Conservation (phyloP, 352 stramenopile genomes). For the Pythium aphanidermatum region DNA sequence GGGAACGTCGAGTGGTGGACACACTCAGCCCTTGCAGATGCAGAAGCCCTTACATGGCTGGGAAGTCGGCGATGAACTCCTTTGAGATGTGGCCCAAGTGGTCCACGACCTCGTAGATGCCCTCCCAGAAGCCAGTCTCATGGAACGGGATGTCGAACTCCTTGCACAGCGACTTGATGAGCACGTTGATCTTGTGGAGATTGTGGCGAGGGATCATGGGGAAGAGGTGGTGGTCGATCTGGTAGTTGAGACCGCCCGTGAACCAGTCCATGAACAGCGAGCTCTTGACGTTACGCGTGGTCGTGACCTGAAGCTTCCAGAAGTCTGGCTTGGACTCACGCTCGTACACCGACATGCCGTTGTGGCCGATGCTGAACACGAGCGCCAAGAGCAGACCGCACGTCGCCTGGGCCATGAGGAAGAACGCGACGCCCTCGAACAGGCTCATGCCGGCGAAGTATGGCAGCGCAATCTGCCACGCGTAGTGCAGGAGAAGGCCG, state of each 20-base stretch:
- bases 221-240: constrained; percentile 99
- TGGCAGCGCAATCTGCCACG: constrained; percentile 88
- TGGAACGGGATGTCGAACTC: constrained; percentile 96
- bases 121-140: constrained; percentile 91
- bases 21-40: not conserved
- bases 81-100: constrained; percentile 91
- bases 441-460: constrained; percentile 60
- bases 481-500: constrained; percentile 86
- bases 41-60: constrained; percentile 92
- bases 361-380: constrained; percentile 97
- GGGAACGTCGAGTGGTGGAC: no score
- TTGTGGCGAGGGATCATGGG: constrained; percentile 96
- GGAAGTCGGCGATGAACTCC: constrained; percentile 96
- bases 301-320: constrained; percentile 98
- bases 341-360: constrained; percentile 98
- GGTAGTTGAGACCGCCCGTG: constrained; percentile 97
- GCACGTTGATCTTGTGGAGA: constrained; percentile 88
- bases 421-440: constrained; percentile 66
- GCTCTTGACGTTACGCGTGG: constrained; percentile 94
- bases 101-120: constrained; percentile 93
- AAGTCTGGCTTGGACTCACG: constrained; percentile 95
- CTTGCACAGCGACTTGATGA: constrained; percentile 97
- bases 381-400: constrained; percentile 95
- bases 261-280: constrained; percentile 97
- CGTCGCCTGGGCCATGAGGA: constrained; percentile 79